Base-by-base conservation (phyloP, 2,329 filamentous ascomycete genomes). In the Pyricularia grisea region DNA sequence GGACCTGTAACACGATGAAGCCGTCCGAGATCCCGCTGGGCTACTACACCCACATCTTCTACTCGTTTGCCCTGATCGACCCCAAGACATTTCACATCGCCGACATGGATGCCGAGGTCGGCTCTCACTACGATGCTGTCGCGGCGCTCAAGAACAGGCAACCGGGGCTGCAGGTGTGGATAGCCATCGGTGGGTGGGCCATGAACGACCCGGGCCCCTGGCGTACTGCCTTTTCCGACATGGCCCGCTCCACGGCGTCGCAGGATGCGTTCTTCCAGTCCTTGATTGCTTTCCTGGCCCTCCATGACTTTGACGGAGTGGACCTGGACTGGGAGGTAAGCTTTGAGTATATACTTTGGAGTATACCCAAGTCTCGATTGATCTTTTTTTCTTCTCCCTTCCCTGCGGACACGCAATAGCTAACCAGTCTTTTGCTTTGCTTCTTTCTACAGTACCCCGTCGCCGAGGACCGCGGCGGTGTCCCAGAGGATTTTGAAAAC, bases 161-260 rank as follows among this genome's bases (percentile, higher is more conserved):
- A 61, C 71, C 73, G 0, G 70, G 68, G 3, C 72, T 83, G 0
- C 71, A 81, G 69, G 77, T 77, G 0, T 78, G 74, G 72, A 75
- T 83, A 20, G 75, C 78, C 1, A 69, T 83, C 4, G 81, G 81
- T 4, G 81, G 81, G 1, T 82, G 78, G 77, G 73, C 76, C 2
- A 79, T 82, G 70, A 79, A 76, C 68, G 79, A 83, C 64, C 73
- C 74, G 0, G 74, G 74, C 55, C 71, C 74, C 20, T 75, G 72
- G 4, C 71, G 73, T n/a, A 74, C 71, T 2, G 72, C 74, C 11
- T 78, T 74, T 71, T 74, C 73, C 33, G 69, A 75, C n/a, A 71
- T 78, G 30, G 74, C 72, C 10, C 68, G 66, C 1, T 68, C 71
- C 0, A 30, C 61, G 4, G 55, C 36, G 2, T 71, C 70, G 31